Conservation (phyloP, 2,329 filamentous ascomycete genomes). For the Didymella exigua region DNA sequence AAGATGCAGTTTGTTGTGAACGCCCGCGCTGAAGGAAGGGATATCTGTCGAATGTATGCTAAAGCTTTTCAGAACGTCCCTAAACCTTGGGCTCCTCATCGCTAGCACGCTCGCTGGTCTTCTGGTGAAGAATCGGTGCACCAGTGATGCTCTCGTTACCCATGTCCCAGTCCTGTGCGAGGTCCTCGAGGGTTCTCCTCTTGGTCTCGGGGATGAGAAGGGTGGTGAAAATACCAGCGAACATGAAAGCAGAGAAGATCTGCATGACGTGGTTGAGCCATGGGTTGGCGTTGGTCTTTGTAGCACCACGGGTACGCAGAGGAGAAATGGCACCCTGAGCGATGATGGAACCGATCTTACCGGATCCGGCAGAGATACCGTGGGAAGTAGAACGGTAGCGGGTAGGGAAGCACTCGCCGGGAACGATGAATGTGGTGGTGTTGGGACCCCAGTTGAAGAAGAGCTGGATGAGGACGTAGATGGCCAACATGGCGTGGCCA, state of each 20-base stretch:
- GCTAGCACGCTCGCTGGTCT: conserved; percentile 28
- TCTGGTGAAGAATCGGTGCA: conserved; percentile 19
- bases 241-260: conserved; percentile 81
- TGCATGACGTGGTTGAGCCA: conserved; percentile 77
- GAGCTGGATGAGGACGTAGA: conserved; percentile 57
- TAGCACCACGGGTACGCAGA: conserved; percentile 59
- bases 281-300: conserved; percentile 54
- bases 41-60: conserved; percentile 8
- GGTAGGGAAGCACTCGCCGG: conserved; percentile 58
- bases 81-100: conserved; percentile 28
- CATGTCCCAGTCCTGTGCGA: conserved; percentile 55
- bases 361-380: conserved; percentile 56
- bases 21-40: conserved; percentile 1
- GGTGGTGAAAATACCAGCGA: conserved; percentile 70
- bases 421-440: conserved; percentile 58
- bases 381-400: conserved; percentile 57
- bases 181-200: conserved; percentile 73
- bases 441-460: conserved; percentile 60
- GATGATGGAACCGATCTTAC: conserved; percentile 58
- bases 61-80: neutral
- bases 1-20: conserved; percentile 6
- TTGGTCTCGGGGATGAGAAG: conserved; percentile 79
- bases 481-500: conserved; percentile 50
- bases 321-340: conserved; percentile 56
- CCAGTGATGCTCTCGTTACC: conserved; percentile 42